Conservation (phyloP, 1,284 basidiomycete species). For the Cryptococcus neoformans region DNA sequence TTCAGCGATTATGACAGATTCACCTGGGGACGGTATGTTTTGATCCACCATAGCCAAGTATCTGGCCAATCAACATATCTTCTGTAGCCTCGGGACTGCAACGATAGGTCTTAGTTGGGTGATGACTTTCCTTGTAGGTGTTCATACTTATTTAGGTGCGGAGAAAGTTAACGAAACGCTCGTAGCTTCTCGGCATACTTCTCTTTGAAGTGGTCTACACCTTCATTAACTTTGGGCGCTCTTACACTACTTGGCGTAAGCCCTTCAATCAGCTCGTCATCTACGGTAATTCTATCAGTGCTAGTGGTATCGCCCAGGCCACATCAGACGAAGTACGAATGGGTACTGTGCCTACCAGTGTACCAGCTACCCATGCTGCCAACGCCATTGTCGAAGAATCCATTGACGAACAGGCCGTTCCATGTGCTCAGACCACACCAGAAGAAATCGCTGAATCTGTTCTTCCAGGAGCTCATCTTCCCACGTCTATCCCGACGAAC, state of each 20-base stretch:
- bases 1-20: constrained; percentile 1
- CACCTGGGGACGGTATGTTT: constrained; percentile 7
- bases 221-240: constrained; percentile 22
- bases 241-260: constrained; percentile 25
- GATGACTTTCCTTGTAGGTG: constrained; percentile 26
- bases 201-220: constrained; percentile 33
- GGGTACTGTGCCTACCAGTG: background rate
- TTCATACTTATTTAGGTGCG: background rate
- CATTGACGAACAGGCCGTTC: background rate
- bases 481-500: too few relatives aligned
- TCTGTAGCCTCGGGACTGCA: constrained; percentile 27
- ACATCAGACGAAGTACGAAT: background rate
- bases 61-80: too few relatives aligned
- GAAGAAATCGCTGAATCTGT: too few relatives aligned
- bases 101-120: constrained; percentile 36
- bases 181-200: constrained; percentile 35
- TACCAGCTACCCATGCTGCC: constrained; percentile 1
- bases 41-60: too few relatives aligned
- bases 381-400: background rate
- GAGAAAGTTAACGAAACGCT: background rate
- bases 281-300: constrained; percentile 3
- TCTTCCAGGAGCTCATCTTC: too few relatives aligned
- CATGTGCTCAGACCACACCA: background rate
- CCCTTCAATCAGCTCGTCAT: constrained; percentile 30
- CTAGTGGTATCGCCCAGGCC: background rate